Conservation (phyloP, 2,329 filamentous ascomycete genomes). For the Verticillium zaregamsianum region DNA sequence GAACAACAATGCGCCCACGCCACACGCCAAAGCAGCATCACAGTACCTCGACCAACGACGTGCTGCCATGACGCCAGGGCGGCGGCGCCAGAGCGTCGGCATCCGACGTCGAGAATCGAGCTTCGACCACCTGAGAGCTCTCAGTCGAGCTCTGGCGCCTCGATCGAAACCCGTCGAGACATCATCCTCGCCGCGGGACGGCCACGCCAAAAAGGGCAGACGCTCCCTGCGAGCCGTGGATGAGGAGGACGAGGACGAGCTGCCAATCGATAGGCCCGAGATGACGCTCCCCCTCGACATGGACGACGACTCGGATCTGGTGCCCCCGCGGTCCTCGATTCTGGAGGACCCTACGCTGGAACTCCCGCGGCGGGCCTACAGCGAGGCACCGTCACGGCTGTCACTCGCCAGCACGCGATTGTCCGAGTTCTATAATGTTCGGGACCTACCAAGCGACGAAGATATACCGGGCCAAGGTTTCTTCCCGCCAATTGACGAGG, state of each 20-base stretch:
- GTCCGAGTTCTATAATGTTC: conserved; percentile 45
- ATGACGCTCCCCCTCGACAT: conserved; percentile 51
- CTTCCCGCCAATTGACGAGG: conserved; percentile 31
- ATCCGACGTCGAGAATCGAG: conserved; percentile 54
- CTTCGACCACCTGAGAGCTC: conserved; percentile 46
- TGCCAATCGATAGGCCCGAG: conserved; percentile 45
- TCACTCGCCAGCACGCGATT: conserved; percentile 49
- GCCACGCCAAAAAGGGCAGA: conserved; percentile 18
- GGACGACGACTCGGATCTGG: conserved; percentile 46
- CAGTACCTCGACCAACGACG: conserved; percentile 55
- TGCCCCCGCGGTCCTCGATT: conserved; percentile 48
- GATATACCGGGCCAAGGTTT: conserved; percentile 34
- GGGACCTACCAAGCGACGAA: not conserved
- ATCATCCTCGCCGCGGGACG: conserved; percentile 36
- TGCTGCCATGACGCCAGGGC: conserved; percentile 56
- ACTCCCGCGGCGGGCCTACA: conserved; percentile 48
- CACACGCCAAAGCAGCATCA: conserved; percentile 57
- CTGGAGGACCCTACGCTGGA: conserved; percentile 59
- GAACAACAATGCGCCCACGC: conserved; percentile 44
- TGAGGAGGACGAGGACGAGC: conserved; percentile 43
- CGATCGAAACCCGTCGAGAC: conserved; percentile 41
- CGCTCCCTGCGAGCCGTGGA: conserved; percentile 21
- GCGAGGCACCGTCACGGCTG: conserved; percentile 40
- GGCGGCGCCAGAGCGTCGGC: conserved; percentile 45
- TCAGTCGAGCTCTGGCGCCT: conserved; percentile 51